Percentiles rank a stretch among this genome's conserved stretches.
These are phyloP conservation scores for Citrus sp. DNA, from an alignment of 345 rosid species.

Conservation along the genomic window DNA sequence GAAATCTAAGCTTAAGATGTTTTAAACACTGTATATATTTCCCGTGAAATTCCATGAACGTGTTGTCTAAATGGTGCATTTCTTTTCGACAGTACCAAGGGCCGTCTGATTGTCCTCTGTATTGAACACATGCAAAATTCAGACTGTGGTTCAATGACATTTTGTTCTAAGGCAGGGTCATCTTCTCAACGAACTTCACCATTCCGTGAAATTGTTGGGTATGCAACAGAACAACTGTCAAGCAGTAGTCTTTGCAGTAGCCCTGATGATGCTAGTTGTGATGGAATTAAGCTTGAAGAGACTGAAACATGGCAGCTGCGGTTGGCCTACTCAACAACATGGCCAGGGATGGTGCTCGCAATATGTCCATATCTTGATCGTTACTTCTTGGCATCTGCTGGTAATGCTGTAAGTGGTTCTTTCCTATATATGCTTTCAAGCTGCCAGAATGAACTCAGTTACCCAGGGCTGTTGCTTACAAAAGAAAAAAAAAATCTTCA, in stretches of 20 bases:
- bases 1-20: not conserved
- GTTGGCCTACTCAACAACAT: slow-evolving; percentile 44
- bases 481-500: slow-evolving; percentile 15
- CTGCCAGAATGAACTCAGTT: slow-evolving; percentile 1
- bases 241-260: slow-evolving; percentile 83
- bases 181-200: slow-evolving; percentile 84
- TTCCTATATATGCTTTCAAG: slow-evolving; percentile 13
- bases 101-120: slow-evolving; percentile 78
- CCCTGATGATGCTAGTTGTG: slow-evolving; percentile 76
- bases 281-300: slow-evolving; percentile 80
- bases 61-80: slow-evolving; percentile 16
- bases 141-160: slow-evolving; percentile 70
- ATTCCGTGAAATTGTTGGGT: slow-evolving; percentile 65
- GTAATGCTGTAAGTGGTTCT: slow-evolving; percentile 76
- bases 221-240: slow-evolving; percentile 69
- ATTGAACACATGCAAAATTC: slow-evolving; percentile 67
- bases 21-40: not conserved
- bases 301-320: slow-evolving; percentile 81
- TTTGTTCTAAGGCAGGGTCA: slow-evolving; percentile 64
- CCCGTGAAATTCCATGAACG: not conserved
- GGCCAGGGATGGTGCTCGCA: slow-evolving; percentile 92
- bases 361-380: slow-evolving; percentile 89
- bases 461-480: slow-evolving; percentile 18
- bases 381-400: slow-evolving; percentile 93
- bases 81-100: slow-evolving; percentile 67